A percentile compares a stretch with the other conserved stretches of the same genome.
phyloP scores from a whole-genome alignment of 345 rosid species.

The Populus alba region DNA sequence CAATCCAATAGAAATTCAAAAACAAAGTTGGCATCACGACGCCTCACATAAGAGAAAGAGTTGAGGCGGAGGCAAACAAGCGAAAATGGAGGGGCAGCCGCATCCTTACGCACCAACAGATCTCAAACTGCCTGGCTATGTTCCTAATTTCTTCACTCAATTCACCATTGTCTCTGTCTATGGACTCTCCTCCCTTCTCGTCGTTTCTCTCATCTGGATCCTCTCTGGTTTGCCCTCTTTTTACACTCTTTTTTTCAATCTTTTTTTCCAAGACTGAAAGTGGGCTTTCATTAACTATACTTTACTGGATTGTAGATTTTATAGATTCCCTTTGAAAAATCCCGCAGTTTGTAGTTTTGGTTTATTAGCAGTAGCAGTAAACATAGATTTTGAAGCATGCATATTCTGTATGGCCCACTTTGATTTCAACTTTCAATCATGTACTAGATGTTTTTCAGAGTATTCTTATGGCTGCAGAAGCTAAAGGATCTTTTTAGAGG shows the following conservation, averaged over 20 bases:
- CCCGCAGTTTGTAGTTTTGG: not conserved
- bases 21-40: not conserved
- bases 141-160: constrained; percentile 55
- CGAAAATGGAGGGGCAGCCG: constrained; percentile 19
- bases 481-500: not conserved
- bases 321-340: not conserved
- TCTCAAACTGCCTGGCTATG: constrained; percentile 62
- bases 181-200: constrained; percentile 45
- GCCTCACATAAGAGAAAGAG: not conserved
- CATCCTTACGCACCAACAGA: constrained; percentile 87
- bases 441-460: not conserved
- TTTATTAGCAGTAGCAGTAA: not conserved
- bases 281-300: not conserved
- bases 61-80: not conserved
- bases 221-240: constrained; percentile 48
- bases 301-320: not conserved
- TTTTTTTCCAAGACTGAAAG: not conserved
- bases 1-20: not conserved
- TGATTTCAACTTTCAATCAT: not conserved
- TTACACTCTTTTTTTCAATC: not conserved
- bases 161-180: constrained; percentile 55
- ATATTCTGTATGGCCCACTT: not conserved
- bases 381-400: not conserved
- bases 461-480: not conserved
- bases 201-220: constrained; percentile 62